These are phyloP conservation scores for Lenzites betulinus DNA, from an alignment of 768 basidiomycete species.

Conservation along the genomic window DNA sequence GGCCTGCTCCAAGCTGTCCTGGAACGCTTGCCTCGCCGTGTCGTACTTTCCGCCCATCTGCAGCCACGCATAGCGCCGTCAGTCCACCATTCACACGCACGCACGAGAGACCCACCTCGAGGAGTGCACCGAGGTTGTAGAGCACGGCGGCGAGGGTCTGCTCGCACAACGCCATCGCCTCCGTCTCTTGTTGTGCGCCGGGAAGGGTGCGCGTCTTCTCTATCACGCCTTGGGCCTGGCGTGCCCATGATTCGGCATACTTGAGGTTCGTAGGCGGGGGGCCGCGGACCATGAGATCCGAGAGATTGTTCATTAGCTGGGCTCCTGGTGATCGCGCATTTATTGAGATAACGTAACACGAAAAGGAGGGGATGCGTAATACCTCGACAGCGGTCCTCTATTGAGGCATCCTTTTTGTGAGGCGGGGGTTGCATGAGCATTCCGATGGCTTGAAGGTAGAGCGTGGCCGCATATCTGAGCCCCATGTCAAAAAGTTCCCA, in stretches of 20 bases:
- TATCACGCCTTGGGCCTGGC: conserved; percentile 39
- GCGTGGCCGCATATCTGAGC: conserved; percentile 58
- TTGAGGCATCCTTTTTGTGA: conserved; percentile 27
- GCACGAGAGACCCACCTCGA: conserved; percentile 37
- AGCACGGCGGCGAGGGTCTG: conserved; percentile 55
- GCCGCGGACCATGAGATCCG: conserved; percentile 42
- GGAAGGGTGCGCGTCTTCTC: conserved; percentile 29
- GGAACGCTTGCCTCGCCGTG: conserved; percentile 34
- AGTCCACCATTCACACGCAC: background rate
- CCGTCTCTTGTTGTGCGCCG: conserved; percentile 2
- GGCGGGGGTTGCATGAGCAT: conserved; percentile 51
- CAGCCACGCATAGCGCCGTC: background rate
- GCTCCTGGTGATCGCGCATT: conserved; percentile 35
- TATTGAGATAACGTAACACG: background rate
- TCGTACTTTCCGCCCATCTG: conserved; percentile 39
- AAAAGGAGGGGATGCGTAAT: background rate
- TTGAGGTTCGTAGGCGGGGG: conserved; percentile 40
- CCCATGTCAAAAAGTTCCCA: background rate
- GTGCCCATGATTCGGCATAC: conserved; percentile 64
- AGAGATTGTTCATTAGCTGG: conserved; percentile 52
- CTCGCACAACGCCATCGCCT: conserved; percentile 43
- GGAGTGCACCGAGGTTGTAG: conserved; percentile 62
- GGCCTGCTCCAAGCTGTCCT: conserved; percentile 36
- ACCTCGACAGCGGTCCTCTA: conserved; percentile 66
- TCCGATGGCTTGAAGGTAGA: conserved; percentile 67